Percentiles rank a stretch among this genome's conserved stretches.
Evolutionary conservation across 1,284 basidiomycete species (phyloP).

Genomic region (Neonothopanus nambi): DNA sequence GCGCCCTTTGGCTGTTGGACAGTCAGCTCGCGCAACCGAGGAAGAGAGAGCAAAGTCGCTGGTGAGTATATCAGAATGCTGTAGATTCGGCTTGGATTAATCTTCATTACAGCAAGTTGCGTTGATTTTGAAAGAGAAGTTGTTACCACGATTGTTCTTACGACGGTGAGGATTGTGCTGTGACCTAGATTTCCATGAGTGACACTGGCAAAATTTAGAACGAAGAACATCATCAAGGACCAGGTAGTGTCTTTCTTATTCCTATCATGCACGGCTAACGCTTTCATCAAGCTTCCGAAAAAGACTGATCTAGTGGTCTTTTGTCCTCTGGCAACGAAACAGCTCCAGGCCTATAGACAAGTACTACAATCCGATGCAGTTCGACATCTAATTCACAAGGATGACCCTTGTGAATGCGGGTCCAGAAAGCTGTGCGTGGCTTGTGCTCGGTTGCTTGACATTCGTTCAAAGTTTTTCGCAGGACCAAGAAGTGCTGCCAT

Average conservation of each 20-base stretch:
- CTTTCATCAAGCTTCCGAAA: conserved; percentile 58
- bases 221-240: conserved; percentile 77
- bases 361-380: conserved; percentile 63
- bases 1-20: conserved; percentile 66
- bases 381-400: conserved; percentile 64
- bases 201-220: conserved; percentile 42
- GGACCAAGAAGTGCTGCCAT: conserved; percentile 67
- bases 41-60: conserved; percentile 59
- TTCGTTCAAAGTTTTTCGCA: conserved; percentile 25
- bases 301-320: conserved; percentile 90
- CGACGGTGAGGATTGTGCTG: conserved; percentile 51
- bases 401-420: conserved; percentile 74
- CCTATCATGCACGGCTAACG: conserved; percentile 16
- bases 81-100: not conserved
- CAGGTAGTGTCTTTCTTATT: conserved; percentile 43
- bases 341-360: conserved; percentile 70
- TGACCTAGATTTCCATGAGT: not conserved
- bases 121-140: conserved; percentile 55
- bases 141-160: conserved; percentile 77
- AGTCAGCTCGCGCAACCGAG: conserved; percentile 63
- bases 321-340: conserved; percentile 73
- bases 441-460: not conserved
- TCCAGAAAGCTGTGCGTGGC: conserved; percentile 49
- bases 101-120: conserved; percentile 53
- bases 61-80: conserved; percentile 34